Evolutionary conservation across 2,329 filamentous ascomycete species (phyloP).

Genomic region (Talaromyces sp.): DNA sequence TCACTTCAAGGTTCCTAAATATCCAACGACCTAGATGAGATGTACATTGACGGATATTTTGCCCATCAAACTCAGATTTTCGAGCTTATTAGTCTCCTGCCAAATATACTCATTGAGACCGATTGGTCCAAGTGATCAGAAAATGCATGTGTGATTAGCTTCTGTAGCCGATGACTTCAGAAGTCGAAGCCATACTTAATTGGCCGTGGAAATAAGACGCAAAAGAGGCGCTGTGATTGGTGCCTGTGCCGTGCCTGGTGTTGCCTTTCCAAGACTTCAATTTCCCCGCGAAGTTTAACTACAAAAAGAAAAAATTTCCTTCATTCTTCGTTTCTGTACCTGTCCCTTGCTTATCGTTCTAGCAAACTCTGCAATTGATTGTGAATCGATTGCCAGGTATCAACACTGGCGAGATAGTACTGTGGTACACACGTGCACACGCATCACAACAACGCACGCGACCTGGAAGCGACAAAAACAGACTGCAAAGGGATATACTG

Average conservation of each 20-base stretch:
- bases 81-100: not conserved
- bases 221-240: not conserved
- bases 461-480: not conserved
- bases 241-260: not conserved
- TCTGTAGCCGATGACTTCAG: not conserved
- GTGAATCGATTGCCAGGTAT: not conserved
- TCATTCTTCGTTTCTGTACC: not conserved
- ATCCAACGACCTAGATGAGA: not conserved
- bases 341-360: not conserved
- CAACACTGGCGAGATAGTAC: not conserved
- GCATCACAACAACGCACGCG: not conserved
- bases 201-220: not conserved
- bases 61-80: not conserved
- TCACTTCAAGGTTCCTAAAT: not conserved
- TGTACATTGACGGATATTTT: not conserved
- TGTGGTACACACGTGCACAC: not conserved
- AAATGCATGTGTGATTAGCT: not conserved
- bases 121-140: not conserved
- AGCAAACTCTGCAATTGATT: not conserved
- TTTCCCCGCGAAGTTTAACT: slow-evolving; percentile 1
- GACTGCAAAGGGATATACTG: not conserved
- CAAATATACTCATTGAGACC: not conserved
- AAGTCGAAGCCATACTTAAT: not conserved
- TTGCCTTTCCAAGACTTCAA: not conserved
- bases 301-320: not conserved